phyloP scores from a whole-genome alignment of 78 protist genomes.

The Speleostelium caveatum region DNA sequence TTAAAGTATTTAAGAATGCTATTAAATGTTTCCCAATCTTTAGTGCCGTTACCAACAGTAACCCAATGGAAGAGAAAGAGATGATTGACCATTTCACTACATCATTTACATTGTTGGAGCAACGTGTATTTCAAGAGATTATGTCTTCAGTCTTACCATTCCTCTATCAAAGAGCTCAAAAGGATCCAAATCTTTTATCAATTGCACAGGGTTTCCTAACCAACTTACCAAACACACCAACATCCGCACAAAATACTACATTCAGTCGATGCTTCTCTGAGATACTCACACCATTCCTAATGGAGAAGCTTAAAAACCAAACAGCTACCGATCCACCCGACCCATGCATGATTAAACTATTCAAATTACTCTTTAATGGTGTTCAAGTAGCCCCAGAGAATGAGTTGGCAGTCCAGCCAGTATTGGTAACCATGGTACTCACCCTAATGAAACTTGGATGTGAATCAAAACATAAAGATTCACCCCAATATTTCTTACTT shows the following conservation, averaged over 20 bases:
- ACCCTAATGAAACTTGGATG: not conserved
- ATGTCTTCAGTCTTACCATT: constrained; percentile 52
- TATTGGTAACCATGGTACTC: constrained; percentile 8
- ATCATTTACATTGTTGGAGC: constrained; percentile 88
- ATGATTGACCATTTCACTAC: constrained; percentile 89
- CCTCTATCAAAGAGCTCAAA: constrained; percentile 63
- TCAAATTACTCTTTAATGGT: constrained; percentile 4
- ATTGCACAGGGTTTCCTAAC: constrained; percentile 92
- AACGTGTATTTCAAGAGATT: constrained; percentile 80
- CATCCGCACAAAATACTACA: not conserved
- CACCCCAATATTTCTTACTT: constrained; percentile 21
- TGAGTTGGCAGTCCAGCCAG: constrained; percentile 16
- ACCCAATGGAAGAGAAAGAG: constrained; percentile 69
- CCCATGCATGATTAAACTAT: constrained; percentile 2
- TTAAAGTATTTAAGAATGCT: constrained; percentile 75
- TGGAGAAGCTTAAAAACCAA: constrained; percentile 31
- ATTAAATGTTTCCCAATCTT: constrained; percentile 85
- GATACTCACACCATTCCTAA: constrained; percentile 49
- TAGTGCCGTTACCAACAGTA: not conserved
- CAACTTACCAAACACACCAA: constrained; percentile 21
- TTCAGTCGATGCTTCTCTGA: constrained; percentile 20
- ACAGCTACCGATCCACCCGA: constrained; percentile 40
- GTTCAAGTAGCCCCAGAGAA: constrained; percentile 2
- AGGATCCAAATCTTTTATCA: constrained; percentile 73
- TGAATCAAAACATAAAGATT: constrained; percentile 23